phyloP scores from a whole-genome alignment of 2,329 filamentous ascomycete species.

The Xylaria hypoxylon region DNA sequence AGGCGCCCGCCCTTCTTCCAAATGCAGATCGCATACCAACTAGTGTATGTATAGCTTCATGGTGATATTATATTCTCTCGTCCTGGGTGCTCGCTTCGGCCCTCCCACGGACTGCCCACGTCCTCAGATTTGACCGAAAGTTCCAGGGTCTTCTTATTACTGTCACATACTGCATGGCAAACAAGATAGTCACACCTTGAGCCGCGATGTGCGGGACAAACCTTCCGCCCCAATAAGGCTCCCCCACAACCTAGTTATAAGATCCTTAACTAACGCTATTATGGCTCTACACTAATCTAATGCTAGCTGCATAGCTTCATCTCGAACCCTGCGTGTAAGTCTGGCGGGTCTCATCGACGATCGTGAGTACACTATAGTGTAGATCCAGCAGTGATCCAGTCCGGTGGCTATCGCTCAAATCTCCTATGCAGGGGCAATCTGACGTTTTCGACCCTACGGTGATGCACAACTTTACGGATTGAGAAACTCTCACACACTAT shows the following conservation, averaged over 20 bases:
- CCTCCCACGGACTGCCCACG: slow-evolving; percentile 17
- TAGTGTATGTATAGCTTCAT: slow-evolving; percentile 7
- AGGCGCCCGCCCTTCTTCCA: not conserved
- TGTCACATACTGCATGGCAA: not conserved
- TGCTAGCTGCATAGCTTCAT: slow-evolving; percentile 22
- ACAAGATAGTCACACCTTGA: slow-evolving; percentile 15
- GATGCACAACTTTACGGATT: slow-evolving; percentile 5
- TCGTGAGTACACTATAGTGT: slow-evolving; percentile 14
- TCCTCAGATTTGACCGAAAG: slow-evolving; percentile 7
- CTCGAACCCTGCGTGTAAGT: slow-evolving; percentile 12
- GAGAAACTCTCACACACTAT: not conserved
- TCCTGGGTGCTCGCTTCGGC: slow-evolving; percentile 6
- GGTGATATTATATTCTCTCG: not conserved
- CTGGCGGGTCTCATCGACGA: slow-evolving; percentile 25
- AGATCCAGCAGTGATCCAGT: slow-evolving; percentile 27
- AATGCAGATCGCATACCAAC: slow-evolving; percentile 14
- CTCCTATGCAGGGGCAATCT: slow-evolving; percentile 28
- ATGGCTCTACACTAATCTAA: not conserved
- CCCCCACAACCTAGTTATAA: slow-evolving; percentile 22
- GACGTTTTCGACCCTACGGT: slow-evolving; percentile 15
- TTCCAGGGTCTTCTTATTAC: not conserved
- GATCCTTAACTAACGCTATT: slow-evolving; percentile 25
- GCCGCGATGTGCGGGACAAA: slow-evolving; percentile 29
- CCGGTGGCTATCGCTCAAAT: slow-evolving; percentile 18
- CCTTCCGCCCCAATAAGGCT: slow-evolving; percentile 32